These are phyloP conservation scores for Peronospora tabacina DNA, from an alignment of 352 stramenopile genomes.

Conservation along the genomic window DNA sequence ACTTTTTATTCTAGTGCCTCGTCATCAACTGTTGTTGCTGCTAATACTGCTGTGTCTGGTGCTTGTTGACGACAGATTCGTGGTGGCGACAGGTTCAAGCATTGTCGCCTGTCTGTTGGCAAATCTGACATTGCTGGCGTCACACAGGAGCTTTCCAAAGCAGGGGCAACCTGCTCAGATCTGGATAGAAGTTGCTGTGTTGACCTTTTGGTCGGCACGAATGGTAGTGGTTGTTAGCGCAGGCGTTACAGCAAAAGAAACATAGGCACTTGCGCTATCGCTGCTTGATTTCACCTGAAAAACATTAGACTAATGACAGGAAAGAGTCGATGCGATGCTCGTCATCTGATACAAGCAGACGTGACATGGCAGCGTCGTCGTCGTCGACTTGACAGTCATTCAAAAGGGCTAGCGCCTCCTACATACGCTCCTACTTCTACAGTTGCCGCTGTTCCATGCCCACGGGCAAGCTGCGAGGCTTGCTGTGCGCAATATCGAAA, in stretches of 20 bases:
- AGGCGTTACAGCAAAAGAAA: constrained; percentile 12
- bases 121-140: too few species aligned
- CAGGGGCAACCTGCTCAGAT: too few species aligned
- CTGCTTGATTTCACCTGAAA: background rate
- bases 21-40: too few species aligned
- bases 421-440: constrained; percentile 32
- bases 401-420: constrained; percentile 38
- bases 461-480: constrained; percentile 17
- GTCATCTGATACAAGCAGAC: constrained; percentile 29
- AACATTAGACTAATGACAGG: too few species aligned
- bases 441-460: constrained; percentile 29
- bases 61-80: too few species aligned
- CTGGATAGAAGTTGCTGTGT: too few species aligned
- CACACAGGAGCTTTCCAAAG: too few species aligned
- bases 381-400: constrained; percentile 28
- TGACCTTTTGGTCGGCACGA: constrained; percentile 19
- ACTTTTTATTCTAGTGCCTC: too few species aligned
- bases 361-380: constrained; percentile 30
- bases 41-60: too few species aligned
- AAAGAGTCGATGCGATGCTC: constrained; percentile 17
- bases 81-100: too few species aligned
- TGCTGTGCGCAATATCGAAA: constrained; percentile 7
- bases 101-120: too few species aligned
- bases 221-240: constrained; percentile 12
- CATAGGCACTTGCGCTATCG: constrained; percentile 2